phyloP scores from a whole-genome alignment of 1,284 basidiomycete species.

The Rhodotorula sp. region DNA sequence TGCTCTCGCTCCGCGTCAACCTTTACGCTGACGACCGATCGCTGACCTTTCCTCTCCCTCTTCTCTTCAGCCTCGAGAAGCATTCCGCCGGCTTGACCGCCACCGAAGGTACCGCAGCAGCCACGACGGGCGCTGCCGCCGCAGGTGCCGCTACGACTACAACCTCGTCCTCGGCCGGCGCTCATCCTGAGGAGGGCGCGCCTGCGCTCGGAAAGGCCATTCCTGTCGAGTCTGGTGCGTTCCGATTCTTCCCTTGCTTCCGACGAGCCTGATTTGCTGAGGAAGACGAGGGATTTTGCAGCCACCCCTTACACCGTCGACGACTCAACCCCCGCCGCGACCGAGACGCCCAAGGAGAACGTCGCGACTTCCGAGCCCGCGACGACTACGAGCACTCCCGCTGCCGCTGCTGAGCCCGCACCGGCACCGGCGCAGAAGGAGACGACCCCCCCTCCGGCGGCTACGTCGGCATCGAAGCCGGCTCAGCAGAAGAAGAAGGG shows the following conservation, averaged over 20 bases:
- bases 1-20: background rate
- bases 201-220: constrained; percentile 30
- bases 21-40: background rate
- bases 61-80: constrained; percentile 18
- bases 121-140: background rate
- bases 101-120: background rate
- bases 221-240: constrained; percentile 16
- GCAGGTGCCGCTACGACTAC: too few relatives aligned
- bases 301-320: constrained; percentile 1
- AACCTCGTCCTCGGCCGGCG: too few relatives aligned
- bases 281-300: background rate
- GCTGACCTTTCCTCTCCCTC: background rate
- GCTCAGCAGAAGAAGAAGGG: constrained; percentile 31
- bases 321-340: background rate
- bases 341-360: constrained; percentile 1
- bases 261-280: background rate
- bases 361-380: background rate
- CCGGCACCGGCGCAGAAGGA: background rate
- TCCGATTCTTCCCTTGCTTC: background rate
- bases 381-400: background rate
- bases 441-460: background rate
- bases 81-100: background rate
- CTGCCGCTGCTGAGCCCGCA: background rate
- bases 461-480: background rate
- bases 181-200: constrained; percentile 3